Base-by-base conservation (phyloP, 2,329 filamentous ascomycete species). In the Clonostachys sp. region DNA sequence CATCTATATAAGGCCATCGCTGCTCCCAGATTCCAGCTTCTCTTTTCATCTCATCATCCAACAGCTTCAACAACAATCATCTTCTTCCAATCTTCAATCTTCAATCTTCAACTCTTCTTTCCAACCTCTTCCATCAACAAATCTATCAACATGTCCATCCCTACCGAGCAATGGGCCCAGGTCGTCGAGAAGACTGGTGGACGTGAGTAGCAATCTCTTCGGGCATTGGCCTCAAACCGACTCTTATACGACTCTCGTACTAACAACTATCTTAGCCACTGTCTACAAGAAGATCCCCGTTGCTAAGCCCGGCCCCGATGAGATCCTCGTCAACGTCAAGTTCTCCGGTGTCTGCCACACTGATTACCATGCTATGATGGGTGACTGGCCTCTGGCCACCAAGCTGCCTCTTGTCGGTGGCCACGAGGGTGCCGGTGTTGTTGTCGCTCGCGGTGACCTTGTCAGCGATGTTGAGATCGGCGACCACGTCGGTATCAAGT, bases 311-410 rank as follows among this genome's bases (percentile, higher is more conserved):
- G 89, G 85, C 18, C 86, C 91, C 45, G 91, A 95, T 72, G 89
- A 96, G 71, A 88, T 96, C 56, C 86, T 96, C 55, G 75, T 96
- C 72, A 92, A 95, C 72, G 81, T 95, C 78, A 91, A 91, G 69
- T 95, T 82, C 77, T 88, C 86, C 30, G 90, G 90, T 64, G 90
- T 95, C 57, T 95, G 90, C 78, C 90, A 95, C 75, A 95, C 90
- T 35, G 89, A 95, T 66, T 77, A 80, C 45, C 77, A 81, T 67
- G 89, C 89, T 58, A 80, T 92, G 70, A 87, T 89, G 54, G 91
- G 91, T 49, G 91, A 96, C 74, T 96, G 91, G 91, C 91, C 91
- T 45, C 70, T 96, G 45, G 66, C 74, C n/a, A 81, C 80, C 62
- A 95, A 95, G 74, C 73, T 92, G 51, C 90, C 91, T 34, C 80